These are phyloP conservation scores for Mycena epipterygia DNA, from an alignment of 768 basidiomycete genomes.

Conservation along the genomic window DNA sequence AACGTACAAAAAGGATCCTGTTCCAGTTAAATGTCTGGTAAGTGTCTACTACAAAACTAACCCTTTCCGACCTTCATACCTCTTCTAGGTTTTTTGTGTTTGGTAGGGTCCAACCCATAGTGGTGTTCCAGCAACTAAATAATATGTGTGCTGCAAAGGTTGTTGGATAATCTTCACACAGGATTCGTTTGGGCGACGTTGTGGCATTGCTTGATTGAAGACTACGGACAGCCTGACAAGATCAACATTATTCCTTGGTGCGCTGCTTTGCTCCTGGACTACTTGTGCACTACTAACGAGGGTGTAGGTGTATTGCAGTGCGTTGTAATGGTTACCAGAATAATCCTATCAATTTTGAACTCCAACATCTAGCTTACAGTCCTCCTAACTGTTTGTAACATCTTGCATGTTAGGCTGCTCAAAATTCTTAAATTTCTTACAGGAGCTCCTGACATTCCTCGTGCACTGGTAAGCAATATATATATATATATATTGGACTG, in stretches of 20 bases:
- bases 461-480: conserved; percentile 53
- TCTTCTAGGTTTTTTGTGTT: conserved; percentile 8
- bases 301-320: conserved; percentile 24
- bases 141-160: conserved; percentile 34
- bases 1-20: conserved; percentile 20
- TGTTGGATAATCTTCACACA: conserved; percentile 49
- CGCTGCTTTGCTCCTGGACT: conserved; percentile 5
- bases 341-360: too few species aligned
- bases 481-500: too few species aligned
- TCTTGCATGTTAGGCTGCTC: not conserved
- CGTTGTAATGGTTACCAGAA: too few species aligned
- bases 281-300: not conserved
- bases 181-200: conserved; percentile 47
- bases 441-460: conserved; percentile 57
- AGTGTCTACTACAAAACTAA: not conserved
- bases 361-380: conserved; percentile 41
- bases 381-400: conserved; percentile 42
- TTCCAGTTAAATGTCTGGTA: conserved; percentile 11
- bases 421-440: not conserved
- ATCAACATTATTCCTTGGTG: conserved; percentile 49
- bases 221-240: conserved; percentile 41
- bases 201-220: conserved; percentile 48
- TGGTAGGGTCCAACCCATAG: not conserved
- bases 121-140: not conserved
- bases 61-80: not conserved